Conservation (phyloP, 1,284 basidiomycete genomes). For the Moesziomyces globuligerus region DNA sequence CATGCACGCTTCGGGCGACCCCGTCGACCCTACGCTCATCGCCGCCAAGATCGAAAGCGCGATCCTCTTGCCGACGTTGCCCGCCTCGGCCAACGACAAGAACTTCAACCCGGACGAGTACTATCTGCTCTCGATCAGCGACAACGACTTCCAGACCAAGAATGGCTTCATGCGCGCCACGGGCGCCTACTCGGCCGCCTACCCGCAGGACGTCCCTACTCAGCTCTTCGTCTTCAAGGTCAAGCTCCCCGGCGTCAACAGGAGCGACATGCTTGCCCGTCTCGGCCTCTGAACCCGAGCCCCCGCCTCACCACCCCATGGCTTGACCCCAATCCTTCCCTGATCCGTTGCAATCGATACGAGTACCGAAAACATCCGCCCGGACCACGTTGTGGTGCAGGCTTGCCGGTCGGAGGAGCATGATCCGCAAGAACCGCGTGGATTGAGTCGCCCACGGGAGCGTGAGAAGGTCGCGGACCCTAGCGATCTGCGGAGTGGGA, state of each 20-base stretch:
- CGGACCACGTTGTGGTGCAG: not conserved
- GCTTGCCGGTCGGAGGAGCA: not conserved
- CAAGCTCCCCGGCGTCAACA: constrained; percentile 71
- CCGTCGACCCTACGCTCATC: constrained; percentile 71
- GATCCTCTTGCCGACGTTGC: constrained; percentile 73
- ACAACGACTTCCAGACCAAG: constrained; percentile 76
- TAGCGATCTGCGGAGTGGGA: not conserved
- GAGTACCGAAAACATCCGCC: no score
- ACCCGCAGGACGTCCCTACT: constrained; percentile 70
- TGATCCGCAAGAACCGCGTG: not conserved
- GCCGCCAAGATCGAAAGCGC: constrained; percentile 78
- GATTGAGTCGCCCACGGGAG: not conserved
- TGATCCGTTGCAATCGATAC: not conserved
- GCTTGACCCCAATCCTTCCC: no score
- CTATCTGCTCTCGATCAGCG: constrained; percentile 75
- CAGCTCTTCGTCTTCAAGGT: constrained; percentile 77
- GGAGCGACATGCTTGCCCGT: constrained; percentile 27
- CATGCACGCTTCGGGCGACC: constrained; percentile 69
- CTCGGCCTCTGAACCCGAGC: constrained; percentile 31
- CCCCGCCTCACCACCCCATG: no score
- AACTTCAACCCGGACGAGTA: constrained; percentile 71
- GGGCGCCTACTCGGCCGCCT: constrained; percentile 48
- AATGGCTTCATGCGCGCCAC: constrained; percentile 70
- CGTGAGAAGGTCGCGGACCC: not conserved
- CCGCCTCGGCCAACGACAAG: constrained; percentile 69